Evolutionary conservation across 768 basidiomycete genomes (phyloP).

Genomic region (Tylopilus felleus): DNA sequence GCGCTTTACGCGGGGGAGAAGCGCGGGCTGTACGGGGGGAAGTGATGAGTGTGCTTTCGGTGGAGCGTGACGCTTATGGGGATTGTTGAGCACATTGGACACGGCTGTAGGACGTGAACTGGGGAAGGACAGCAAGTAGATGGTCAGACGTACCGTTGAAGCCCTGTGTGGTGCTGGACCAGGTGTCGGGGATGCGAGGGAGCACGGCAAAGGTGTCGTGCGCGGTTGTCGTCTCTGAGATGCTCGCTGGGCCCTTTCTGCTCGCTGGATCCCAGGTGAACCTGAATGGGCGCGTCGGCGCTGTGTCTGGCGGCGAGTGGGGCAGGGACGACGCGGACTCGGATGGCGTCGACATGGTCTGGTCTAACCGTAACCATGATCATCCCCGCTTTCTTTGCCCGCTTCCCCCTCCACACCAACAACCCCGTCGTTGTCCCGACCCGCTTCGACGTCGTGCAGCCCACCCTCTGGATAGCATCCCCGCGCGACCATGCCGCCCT

Average conservation of each 20-base stretch:
- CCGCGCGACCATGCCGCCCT: conserved; percentile 34
- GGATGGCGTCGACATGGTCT: conserved; percentile 47
- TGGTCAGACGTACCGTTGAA: conserved; percentile 68
- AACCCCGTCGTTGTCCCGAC: conserved; percentile 37
- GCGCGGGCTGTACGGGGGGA: conserved; percentile 65
- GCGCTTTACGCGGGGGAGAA: conserved; percentile 74
- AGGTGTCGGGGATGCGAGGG: conserved; percentile 49
- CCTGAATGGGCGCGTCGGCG: conserved; percentile 56
- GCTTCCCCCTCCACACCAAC: conserved; percentile 58
- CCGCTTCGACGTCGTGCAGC: conserved; percentile 25
- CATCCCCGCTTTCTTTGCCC: conserved; percentile 46
- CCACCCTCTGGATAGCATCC: conserved; percentile 67
- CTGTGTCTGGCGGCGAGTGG: conserved; percentile 39
- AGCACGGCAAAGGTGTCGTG: conserved; percentile 52
- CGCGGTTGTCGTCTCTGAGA: conserved; percentile 66
- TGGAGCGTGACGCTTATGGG: conserved; percentile 78
- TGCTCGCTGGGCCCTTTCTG: conserved; percentile 64
- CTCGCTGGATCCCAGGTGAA: conserved; percentile 72
- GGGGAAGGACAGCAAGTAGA: background rate
- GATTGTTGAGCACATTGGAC: conserved; percentile 90
- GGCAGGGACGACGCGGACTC: conserved; percentile 56
- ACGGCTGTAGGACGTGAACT: conserved; percentile 58
- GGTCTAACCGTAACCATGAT: conserved; percentile 30
- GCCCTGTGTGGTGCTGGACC: conserved; percentile 81
- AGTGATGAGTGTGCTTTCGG: conserved; percentile 84